These are phyloP conservation scores for Ogataea pilisensis DNA, from an alignment of 805 yeast species.

Conservation along the genomic window DNA sequence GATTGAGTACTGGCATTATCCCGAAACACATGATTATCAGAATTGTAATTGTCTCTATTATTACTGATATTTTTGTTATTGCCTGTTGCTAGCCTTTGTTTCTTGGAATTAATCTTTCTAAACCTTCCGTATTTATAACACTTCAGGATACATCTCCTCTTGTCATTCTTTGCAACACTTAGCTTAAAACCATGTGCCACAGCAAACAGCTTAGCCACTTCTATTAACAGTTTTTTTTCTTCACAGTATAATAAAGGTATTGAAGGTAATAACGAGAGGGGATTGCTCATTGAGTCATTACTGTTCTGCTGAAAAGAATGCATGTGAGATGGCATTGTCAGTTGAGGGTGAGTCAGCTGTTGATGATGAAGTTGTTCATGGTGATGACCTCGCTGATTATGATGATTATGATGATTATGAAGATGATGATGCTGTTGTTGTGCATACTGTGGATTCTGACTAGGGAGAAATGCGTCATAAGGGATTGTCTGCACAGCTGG, in stretches of 20 bases:
- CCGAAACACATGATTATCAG: no score
- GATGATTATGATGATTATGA: neutral
- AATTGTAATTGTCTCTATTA: no score
- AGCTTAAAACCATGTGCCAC: constrained; percentile 22
- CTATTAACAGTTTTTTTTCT: constrained; percentile 20
- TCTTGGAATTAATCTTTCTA: neutral
- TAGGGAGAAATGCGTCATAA: neutral
- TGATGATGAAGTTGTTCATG: no score
- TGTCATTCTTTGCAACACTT: constrained; percentile 24
- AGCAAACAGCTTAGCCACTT: constrained; percentile 22
- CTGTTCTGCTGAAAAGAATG: no score
- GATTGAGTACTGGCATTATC: no score
- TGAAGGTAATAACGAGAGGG: constrained; percentile 5
- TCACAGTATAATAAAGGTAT: constrained; percentile 20
- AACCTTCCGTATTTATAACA: constrained; percentile 16
- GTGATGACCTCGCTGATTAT: no score
- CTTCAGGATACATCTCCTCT: constrained; percentile 20
- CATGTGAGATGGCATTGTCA: neutral
- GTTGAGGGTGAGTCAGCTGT: neutral
- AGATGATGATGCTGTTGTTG: neutral
- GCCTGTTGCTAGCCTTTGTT: no score
- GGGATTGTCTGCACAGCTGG: neutral
- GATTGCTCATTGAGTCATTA: no score
- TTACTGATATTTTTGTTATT: no score
- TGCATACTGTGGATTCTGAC: neutral